Evolutionary conservation across 805 yeast species (phyloP), one percentile per base, ranked within the genome.

Genomic region (Brettanomyces naardenensis): DNA sequence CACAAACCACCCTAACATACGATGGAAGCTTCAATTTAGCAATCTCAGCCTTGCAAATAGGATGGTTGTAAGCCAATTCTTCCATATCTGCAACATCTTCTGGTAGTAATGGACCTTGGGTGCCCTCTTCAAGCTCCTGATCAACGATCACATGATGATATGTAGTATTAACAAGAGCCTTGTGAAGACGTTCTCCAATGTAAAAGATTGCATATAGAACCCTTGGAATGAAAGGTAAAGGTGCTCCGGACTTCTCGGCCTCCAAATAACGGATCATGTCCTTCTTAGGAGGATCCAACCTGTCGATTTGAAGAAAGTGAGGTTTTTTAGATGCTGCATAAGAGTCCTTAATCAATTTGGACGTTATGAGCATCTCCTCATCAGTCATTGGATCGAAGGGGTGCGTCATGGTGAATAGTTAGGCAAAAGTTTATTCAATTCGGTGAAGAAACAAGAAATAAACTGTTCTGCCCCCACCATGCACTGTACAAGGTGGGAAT

Each of bases 231-330:
- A 45, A 53, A 25, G 85, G 85, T 19, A 75, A 58, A 18, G 61
- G 49, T 17, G 57, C 59, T 25, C 78, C 79, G 31, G 66, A 61
- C 49, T 71, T 75, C 63, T 81, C 87, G 39, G 83, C 79, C 42
- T 77, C 80, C 45, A 84, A 64, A 59, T 69, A 83, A 50, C 68
- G 73, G 44, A 75, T 52, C 80, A 84, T 78, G 44, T 71, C 77
- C 48, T 71, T 64, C 69, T 84, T 84, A 43, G 94, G 89, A 25
- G 95, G 95, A 54, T 84, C 94, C 33, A 73, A 49, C 56, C 78
- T 70, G 54, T 81, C 89, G 43, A 78, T 61, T 56, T 75, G 83
- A 36, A 73, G 68, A 56, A 80, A 80, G 56, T 78, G 83, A 37
- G 79, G 74, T 46, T 66, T 62, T 35, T 68, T 73, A 14, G 62